Evolutionary conservation across 495 filamentous ascomycete genomes (phyloP).

Genomic region (Parmelia sp.): DNA sequence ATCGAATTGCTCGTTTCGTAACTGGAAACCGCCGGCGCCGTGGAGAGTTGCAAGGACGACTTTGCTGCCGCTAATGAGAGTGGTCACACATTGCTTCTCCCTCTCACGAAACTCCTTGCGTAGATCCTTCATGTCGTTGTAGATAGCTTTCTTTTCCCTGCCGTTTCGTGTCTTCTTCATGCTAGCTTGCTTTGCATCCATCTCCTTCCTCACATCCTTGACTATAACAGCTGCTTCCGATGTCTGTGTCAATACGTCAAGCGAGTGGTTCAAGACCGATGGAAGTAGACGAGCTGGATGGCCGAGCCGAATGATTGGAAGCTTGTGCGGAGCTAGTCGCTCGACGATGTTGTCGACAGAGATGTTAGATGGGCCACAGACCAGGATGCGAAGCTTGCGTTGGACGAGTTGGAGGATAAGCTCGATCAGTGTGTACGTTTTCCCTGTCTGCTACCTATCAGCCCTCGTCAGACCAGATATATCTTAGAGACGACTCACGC

Average conservation of each 20-base stretch:
- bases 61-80: constrained; percentile 67
- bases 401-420: constrained; percentile 80
- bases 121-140: constrained; percentile 74
- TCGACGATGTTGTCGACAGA: constrained; percentile 99
- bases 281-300: constrained; percentile 90
- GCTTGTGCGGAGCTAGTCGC: constrained; percentile 70
- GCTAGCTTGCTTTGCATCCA: constrained; percentile 84
- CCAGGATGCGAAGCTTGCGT: constrained; percentile 65
- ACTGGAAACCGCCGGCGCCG: constrained; percentile 80
- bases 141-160: constrained; percentile 73
- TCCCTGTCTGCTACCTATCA: constrained; percentile 60
- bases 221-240: constrained; percentile 86
- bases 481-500: constrained; percentile 39
- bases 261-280: constrained; percentile 77
- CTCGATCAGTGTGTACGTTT: constrained; percentile 95
- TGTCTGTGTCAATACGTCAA: constrained; percentile 88
- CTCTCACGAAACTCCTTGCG: constrained; percentile 83
- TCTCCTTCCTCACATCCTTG: constrained; percentile 84
- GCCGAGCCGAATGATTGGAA: constrained; percentile 84
- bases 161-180: constrained; percentile 82
- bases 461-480: not conserved
- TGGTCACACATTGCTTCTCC: constrained; percentile 71
- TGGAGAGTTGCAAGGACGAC: constrained; percentile 91
- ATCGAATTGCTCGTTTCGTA: constrained; percentile 77
- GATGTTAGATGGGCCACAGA: constrained; percentile 94